Conservation (phyloP, 2,329 filamentous ascomycete species). For the Bimuria novae-zelandiae region DNA sequence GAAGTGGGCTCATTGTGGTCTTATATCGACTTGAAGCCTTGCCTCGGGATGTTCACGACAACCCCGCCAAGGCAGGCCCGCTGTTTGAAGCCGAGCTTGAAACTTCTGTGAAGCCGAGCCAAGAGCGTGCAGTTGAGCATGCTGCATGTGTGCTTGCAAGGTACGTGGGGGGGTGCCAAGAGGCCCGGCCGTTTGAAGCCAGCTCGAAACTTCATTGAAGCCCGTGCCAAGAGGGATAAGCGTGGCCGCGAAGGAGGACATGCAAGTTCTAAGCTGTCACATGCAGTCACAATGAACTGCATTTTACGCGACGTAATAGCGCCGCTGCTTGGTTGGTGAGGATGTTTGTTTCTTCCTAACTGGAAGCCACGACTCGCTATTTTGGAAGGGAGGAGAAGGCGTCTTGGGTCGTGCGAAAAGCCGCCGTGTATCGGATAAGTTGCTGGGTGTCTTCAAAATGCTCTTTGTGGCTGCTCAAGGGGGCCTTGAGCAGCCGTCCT, state of each 20-base stretch:
- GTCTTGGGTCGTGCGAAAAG: background rate
- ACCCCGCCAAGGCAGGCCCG: slow-evolving; percentile 38
- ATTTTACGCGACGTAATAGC: background rate
- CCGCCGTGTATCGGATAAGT: background rate
- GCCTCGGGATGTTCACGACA: slow-evolving; percentile 14
- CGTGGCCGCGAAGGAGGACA: slow-evolving; percentile 21
- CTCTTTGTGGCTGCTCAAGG: background rate
- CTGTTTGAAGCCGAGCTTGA: slow-evolving; percentile 41
- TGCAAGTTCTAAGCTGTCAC: slow-evolving; percentile 14
- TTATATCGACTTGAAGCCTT: slow-evolving; percentile 32
- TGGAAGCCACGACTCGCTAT: background rate
- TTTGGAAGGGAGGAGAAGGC: background rate
- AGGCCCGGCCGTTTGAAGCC: slow-evolving; percentile 34
- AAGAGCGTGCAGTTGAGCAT: slow-evolving; percentile 34
- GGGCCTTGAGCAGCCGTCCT: background rate
- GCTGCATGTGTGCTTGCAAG: slow-evolving; percentile 17
- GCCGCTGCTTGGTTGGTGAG: slow-evolving; percentile 4
- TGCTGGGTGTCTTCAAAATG: background rate
- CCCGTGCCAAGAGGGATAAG: slow-evolving; percentile 36
- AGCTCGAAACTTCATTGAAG: slow-evolving; percentile 42
- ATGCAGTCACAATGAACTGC: slow-evolving; percentile 16
- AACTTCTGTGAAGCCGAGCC: slow-evolving; percentile 47
- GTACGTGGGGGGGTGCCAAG: slow-evolving; percentile 28
- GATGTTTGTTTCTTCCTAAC: slow-evolving; percentile 23
- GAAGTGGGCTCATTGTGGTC: slow-evolving; percentile 25